Evolutionary conservation across 1,284 basidiomycete species (phyloP).

Genomic region (Naganishia sp.): DNA sequence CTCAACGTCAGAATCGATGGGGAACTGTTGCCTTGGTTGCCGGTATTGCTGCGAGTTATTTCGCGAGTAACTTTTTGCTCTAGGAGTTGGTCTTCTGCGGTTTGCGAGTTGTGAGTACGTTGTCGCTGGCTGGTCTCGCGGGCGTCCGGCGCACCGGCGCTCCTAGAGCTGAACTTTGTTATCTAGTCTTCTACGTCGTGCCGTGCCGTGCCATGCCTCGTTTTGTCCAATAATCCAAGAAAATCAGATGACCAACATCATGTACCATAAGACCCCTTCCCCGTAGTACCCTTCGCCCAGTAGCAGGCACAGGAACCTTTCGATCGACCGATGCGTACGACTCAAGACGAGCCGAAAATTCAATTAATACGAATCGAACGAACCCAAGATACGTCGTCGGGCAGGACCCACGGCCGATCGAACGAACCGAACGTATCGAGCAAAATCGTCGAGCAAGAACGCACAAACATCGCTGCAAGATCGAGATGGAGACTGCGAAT

Average conservation of each 20-base stretch:
- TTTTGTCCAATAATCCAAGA: background rate
- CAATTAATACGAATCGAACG: background rate
- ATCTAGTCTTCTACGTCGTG: background rate
- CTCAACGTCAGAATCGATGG: slow-evolving; percentile 45
- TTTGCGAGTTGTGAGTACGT: background rate
- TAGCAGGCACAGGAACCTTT: no score
- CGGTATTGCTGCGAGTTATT: slow-evolving; percentile 40
- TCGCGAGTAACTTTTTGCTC: slow-evolving; percentile 20
- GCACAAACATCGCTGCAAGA: slow-evolving; percentile 1
- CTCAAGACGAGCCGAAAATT: background rate
- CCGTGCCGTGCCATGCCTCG: background rate
- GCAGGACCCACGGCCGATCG: no score
- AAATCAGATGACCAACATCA: background rate
- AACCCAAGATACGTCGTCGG: no score
- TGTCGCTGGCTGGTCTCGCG: background rate
- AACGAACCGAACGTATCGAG: slow-evolving; percentile 1
- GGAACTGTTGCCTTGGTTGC: slow-evolving; percentile 51
- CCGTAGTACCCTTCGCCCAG: background rate
- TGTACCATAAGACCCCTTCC: slow-evolving; percentile 9
- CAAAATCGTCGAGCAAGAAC: background rate
- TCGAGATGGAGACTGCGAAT: slow-evolving; percentile 1
- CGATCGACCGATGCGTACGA: background rate
- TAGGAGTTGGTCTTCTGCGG: background rate
- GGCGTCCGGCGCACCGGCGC: slow-evolving; percentile 9
- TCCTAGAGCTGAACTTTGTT: background rate